Percentiles rank a stretch among this genome's conserved stretches.
Evolutionary conservation across 2,329 filamentous ascomycete species (phyloP).

Genomic region (Blumeriella jaapii): DNA sequence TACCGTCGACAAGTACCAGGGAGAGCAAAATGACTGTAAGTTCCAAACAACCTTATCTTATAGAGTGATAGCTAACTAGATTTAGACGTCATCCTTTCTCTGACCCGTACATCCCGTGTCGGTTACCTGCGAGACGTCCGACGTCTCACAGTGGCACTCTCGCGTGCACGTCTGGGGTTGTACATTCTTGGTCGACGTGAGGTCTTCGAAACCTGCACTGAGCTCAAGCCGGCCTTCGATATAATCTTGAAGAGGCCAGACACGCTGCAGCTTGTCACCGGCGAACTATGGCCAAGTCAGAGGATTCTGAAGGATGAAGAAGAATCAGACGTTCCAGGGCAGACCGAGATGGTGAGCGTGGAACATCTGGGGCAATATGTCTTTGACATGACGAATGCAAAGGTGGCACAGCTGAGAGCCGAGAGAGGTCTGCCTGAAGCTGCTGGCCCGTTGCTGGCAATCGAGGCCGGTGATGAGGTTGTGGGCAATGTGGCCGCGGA

Average conservation of each 20-base stretch:
- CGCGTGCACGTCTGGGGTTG: constrained; percentile 78
- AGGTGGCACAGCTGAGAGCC: constrained; percentile 24
- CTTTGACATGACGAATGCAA: constrained; percentile 74
- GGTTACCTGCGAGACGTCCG: constrained; percentile 91
- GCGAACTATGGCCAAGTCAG: constrained; percentile 71
- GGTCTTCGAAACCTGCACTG: constrained; percentile 80
- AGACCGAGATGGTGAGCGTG: constrained; percentile 73
- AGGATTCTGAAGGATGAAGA: constrained; percentile 37
- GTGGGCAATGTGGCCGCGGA: constrained; percentile 10
- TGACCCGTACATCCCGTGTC: constrained; percentile 77
- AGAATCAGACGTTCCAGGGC: constrained; percentile 37
- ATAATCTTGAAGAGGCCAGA: constrained; percentile 65
- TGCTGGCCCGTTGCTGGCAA: constrained; percentile 10
- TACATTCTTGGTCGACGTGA: constrained; percentile 84
- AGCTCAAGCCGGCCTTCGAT: constrained; percentile 79
- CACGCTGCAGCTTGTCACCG: constrained; percentile 69
- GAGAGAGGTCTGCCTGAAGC: constrained; percentile 23
- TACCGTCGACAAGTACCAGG: constrained; percentile 97
- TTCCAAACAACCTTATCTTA: constrained; percentile 21
- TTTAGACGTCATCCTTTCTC: constrained; percentile 79
- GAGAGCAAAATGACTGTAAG: constrained; percentile 97
- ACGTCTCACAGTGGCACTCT: constrained; percentile 86
- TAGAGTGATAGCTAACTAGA: constrained; percentile 9
- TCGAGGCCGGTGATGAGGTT: constrained; percentile 5
- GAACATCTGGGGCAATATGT: constrained; percentile 96